These are phyloP conservation scores for Auxenochlorella protothecoides DNA, from an alignment of 139 green algal genomes.

Conservation along the genomic window DNA sequence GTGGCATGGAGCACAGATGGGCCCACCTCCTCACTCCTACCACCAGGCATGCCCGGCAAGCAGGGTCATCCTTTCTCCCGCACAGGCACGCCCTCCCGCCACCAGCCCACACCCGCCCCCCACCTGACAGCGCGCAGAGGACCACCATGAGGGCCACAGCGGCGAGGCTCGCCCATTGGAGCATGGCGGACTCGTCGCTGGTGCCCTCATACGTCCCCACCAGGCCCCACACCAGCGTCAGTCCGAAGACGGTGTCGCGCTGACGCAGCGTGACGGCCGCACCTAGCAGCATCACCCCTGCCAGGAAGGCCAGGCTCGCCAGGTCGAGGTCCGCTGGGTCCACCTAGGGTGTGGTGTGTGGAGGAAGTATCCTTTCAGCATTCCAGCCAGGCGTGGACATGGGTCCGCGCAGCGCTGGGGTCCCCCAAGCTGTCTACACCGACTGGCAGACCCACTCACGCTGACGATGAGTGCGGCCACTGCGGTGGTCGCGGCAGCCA, in stretches of 20 bases:
- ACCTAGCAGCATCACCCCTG: slow-evolving; percentile 20
- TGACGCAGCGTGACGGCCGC: slow-evolving; percentile 2
- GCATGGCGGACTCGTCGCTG: too few species aligned
- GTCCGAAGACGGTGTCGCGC: slow-evolving; percentile 27
- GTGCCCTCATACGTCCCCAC: slow-evolving; percentile 27
- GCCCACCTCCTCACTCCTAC: background rate
- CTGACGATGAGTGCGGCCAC: slow-evolving; percentile 37
- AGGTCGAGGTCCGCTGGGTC: too few species aligned
- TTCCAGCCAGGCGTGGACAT: slow-evolving; percentile 11
- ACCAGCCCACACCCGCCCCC: background rate
- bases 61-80: background rate
- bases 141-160: background rate
- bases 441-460: too few species aligned
- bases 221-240: slow-evolving; percentile 47
- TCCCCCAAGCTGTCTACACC: too few species aligned
- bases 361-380: too few species aligned
- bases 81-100: background rate
- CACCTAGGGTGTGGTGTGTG: too few species aligned
- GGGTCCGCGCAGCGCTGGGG: slow-evolving; percentile 17
- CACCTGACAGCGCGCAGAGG: background rate
- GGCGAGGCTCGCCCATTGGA: background rate
- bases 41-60: background rate
- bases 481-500: slow-evolving; percentile 22
- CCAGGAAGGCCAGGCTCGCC: background rate
- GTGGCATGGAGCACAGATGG: background rate